Evolutionary conservation across 805 yeast genomes (phyloP), one percentile per base, ranked within the genome.

Genomic region (Lipomyces starkeyi): DNA sequence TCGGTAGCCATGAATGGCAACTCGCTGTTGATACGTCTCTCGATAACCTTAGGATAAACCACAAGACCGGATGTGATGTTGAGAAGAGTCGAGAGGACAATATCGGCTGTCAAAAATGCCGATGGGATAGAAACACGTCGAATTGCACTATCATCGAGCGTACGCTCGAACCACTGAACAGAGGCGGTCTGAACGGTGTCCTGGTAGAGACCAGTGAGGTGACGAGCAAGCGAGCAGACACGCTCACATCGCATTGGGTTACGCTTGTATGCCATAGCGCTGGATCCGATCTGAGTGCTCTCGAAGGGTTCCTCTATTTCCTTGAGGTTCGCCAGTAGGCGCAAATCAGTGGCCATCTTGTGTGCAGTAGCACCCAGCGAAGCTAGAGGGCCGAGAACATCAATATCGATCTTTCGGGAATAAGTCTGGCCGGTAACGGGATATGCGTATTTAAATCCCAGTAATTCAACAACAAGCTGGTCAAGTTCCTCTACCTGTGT

Each of bases 391-490:
- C 91, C 90, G 75, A 95, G 82, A 47, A 91, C 92, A 77, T 95
- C 99, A 76, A 95, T 91, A 80, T 95, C 99, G 77, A 95, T 95
- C 83, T 95, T 95, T 83, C 99, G 90, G 34, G 97, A 91, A 82
- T 95, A 95, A n/a, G 99, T 95, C 84, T 95, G 99, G 70, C 99
- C 99, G 27, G 99, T 95, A 73, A 92, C 93, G 68, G 99, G 99
- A 83, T 95, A 95, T 47, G 95, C 98, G 76, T 86, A 91, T 70
- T 93, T 94, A 76, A 95, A 95, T 8, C 98, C 99, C 72, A 93
- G 84, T 75, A 95, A 85, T 81, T 95, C 92, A 67, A 93, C 96
- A 68, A 95, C 98, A 75, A 92, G 89, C 78, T 90, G 88, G 80
- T 95, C 99, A 76, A 95, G 84, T 65, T 84, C 88, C 82, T 95